These are phyloP conservation scores for Lupinus albus DNA, from an alignment of 306 rosid species.

Conservation along the genomic window DNA sequence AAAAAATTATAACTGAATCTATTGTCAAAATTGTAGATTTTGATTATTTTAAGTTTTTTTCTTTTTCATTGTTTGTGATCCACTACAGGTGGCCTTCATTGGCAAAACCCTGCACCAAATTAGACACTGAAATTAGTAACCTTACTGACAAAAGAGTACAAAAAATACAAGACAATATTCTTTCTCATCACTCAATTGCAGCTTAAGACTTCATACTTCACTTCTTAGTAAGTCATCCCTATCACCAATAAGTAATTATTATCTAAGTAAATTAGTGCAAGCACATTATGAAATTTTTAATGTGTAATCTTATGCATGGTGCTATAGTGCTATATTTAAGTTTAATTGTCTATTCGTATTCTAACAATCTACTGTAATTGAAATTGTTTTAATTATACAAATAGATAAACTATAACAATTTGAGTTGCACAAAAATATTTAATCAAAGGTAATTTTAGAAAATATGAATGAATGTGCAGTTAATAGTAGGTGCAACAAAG, in stretches of 20 bases:
- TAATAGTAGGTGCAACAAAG: background rate
- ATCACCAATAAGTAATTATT: background rate
- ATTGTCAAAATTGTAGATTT: no score
- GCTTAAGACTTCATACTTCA: no score
- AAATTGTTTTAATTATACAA: conserved; percentile 7
- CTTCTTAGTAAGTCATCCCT: no score
- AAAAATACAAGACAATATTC: no score
- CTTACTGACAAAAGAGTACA: no score
- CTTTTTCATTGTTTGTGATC: no score
- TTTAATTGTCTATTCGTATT: background rate
- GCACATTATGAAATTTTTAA: background rate
- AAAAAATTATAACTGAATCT: no score
- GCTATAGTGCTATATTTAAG: background rate
- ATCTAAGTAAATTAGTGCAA: background rate
- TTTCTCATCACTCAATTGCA: no score
- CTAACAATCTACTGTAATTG: background rate
- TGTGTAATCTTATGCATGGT: background rate
- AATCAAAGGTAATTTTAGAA: background rate
- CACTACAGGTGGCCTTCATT: no score
- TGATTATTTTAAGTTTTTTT: no score
- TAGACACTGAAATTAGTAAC: no score
- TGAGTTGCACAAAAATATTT: background rate
- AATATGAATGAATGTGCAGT: background rate
- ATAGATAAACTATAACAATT: background rate
- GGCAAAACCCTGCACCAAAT: no score